phyloP scores from a whole-genome alignment of 2,329 filamentous ascomycete species.

The Xylaria sp. region DNA sequence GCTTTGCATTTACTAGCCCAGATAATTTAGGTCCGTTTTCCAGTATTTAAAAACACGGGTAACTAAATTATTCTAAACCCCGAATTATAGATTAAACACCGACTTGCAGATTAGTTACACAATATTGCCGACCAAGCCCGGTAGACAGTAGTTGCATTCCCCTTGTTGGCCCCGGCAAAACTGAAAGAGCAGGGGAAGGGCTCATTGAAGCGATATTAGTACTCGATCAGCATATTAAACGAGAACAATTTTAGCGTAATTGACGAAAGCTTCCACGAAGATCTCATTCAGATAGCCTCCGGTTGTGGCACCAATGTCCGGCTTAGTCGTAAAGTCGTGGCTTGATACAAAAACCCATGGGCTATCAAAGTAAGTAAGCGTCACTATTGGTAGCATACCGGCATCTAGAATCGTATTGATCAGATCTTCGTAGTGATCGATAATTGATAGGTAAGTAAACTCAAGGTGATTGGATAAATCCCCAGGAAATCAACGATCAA shows the following conservation, averaged over 20 bases:
- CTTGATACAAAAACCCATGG: neutral
- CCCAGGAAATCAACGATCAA: too few relatives aligned
- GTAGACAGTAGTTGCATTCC: too few relatives aligned
- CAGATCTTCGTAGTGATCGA: constrained; percentile 63
- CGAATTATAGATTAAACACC: too few relatives aligned
- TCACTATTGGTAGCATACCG: constrained; percentile 1
- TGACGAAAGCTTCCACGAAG: constrained; percentile 61
- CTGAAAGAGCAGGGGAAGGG: constrained; percentile 44
- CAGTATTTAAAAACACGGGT: too few relatives aligned
- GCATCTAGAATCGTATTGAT: neutral
- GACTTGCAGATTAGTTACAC: too few relatives aligned
- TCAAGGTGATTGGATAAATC: too few relatives aligned
- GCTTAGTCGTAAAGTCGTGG: neutral
- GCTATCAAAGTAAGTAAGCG: neutral
- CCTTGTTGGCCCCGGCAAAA: constrained; percentile 41
- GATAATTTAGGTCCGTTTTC: too few relatives aligned
- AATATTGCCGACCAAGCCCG: constrained; percentile 58
- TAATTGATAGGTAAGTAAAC: too few relatives aligned
- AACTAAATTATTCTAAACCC: too few relatives aligned
- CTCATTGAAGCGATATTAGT: constrained; percentile 63
- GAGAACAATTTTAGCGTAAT: constrained; percentile 64
- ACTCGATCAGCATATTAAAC: constrained; percentile 62
- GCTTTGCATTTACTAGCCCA: too few relatives aligned
- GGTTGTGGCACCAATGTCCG: neutral
- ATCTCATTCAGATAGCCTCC: constrained; percentile 40